Conservation (phyloP, 352 stramenopile genomes). For the Phytophthora pinifolia region DNA sequence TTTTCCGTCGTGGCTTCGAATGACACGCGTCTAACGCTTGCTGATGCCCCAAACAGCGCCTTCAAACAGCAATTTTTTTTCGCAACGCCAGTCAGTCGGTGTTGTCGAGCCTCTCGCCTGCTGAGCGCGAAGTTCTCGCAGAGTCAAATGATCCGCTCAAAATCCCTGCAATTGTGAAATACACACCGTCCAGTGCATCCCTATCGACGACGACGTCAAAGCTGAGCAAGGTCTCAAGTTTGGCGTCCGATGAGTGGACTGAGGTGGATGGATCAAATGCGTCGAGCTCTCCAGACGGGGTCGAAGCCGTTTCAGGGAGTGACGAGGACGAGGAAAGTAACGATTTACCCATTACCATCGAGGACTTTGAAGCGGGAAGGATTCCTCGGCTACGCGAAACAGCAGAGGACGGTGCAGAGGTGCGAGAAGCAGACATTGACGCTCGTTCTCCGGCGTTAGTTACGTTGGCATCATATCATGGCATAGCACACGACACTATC, state of each 20-base stretch:
- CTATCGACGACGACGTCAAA: constrained; percentile 16
- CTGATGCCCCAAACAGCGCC: constrained; percentile 30
- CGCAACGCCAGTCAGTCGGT: constrained; percentile 60
- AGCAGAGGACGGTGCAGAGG: neutral
- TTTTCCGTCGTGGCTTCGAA: neutral
- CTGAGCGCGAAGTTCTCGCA: constrained; percentile 59
- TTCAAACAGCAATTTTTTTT: constrained; percentile 81
- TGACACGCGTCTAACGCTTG: neutral
- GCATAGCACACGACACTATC: constrained; percentile 15
- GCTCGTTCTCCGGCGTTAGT: constrained; percentile 18
- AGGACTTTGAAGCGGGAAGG: constrained; percentile 60
- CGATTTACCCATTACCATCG: constrained; percentile 45
- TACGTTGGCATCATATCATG: constrained; percentile 31
- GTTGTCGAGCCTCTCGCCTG: constrained; percentile 44
- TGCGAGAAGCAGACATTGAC: neutral
- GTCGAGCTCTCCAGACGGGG: constrained; percentile 23
- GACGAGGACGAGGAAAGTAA: constrained; percentile 33
- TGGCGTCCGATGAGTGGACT: constrained; percentile 40
- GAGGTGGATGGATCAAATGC: constrained; percentile 41
- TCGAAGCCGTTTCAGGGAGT: constrained; percentile 30
- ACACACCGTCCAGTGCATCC: constrained; percentile 6
- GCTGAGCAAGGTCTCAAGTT: constrained; percentile 34
- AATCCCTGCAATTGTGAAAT: constrained; percentile 8
- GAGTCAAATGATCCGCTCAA: constrained; percentile 32
- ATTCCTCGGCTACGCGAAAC: constrained; percentile 16